Evolutionary conservation across 257 asterid genomes (phyloP).

Genomic region (Solanum tarapatanum): DNA sequence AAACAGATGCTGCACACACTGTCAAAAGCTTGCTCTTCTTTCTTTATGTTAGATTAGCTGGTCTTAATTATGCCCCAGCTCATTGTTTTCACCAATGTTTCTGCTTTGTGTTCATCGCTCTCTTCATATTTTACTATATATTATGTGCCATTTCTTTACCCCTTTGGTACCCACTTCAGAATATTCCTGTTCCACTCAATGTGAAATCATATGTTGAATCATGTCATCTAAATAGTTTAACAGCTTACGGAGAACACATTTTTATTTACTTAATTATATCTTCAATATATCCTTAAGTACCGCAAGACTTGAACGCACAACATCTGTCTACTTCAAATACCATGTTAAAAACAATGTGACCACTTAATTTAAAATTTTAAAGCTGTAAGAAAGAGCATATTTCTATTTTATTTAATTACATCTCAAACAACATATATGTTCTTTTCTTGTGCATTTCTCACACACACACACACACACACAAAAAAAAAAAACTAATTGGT

Average conservation of each 20-base stretch:
- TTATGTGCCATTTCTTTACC: neutral
- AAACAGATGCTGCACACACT: neutral
- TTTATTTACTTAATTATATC: neutral
- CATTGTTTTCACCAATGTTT: slow-evolving; percentile 11
- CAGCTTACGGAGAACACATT: neutral
- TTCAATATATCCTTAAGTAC: too few species aligned
- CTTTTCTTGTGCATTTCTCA: neutral
- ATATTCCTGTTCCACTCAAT: neutral
- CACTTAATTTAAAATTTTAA: neutral
- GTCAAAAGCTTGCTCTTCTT: neutral
- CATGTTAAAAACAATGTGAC: neutral
- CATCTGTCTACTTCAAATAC: neutral
- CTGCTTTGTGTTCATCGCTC: slow-evolving; percentile 5
- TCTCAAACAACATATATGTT: neutral
- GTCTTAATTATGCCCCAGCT: neutral
- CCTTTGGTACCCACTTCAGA: neutral
- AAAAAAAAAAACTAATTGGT: neutral
- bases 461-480: neutral
- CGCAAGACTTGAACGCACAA: neutral
- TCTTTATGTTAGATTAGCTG: neutral
- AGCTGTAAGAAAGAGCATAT: neutral
- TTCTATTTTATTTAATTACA: neutral
- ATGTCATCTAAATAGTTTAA: neutral
- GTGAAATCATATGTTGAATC: neutral
- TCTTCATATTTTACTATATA: neutral